Percentiles rank a stretch among this genome's conserved stretches.
Evolutionary conservation across 2,329 filamentous ascomycete species (phyloP).

Genomic region (Claviceps fusiformis): DNA sequence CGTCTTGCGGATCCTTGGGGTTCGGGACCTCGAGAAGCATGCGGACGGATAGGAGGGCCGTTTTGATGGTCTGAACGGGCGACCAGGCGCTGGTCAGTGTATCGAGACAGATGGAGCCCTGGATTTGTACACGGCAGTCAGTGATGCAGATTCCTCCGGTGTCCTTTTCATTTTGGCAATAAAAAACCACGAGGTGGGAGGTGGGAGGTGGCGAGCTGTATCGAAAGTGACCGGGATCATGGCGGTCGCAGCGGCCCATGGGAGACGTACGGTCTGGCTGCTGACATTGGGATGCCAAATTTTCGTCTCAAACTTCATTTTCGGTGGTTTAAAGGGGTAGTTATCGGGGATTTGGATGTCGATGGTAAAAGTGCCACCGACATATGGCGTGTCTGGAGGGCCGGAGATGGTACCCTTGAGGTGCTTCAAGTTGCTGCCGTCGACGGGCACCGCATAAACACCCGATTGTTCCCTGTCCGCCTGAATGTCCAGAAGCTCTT

Average conservation of each 20-base stretch:
- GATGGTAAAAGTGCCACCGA: slow-evolving; percentile 68
- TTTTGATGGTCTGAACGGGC: slow-evolving; percentile 92
- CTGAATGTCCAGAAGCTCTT: slow-evolving; percentile 64
- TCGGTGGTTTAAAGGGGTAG: slow-evolving; percentile 86
- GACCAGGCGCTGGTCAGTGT: slow-evolving; percentile 86
- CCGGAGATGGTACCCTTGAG: slow-evolving; percentile 73
- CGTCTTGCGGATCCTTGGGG: slow-evolving; percentile 92
- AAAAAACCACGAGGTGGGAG: background rate
- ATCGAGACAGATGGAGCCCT: slow-evolving; percentile 96
- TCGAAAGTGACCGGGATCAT: background rate
- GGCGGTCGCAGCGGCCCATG: too few species aligned
- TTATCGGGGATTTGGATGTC: slow-evolving; percentile 78
- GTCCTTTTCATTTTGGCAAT: background rate
- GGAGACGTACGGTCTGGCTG: slow-evolving; percentile 64
- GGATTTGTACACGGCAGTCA: background rate
- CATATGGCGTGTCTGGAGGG: slow-evolving; percentile 86
- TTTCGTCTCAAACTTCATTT: slow-evolving; percentile 84
- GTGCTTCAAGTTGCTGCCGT: slow-evolving; percentile 61
- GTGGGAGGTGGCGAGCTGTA: background rate
- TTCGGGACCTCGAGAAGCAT: slow-evolving; percentile 88
- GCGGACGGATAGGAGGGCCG: slow-evolving; percentile 81
- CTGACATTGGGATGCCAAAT: slow-evolving; percentile 98
- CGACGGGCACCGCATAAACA: slow-evolving; percentile 54
- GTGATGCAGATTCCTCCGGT: background rate
- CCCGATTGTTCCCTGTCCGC: slow-evolving; percentile 60